Evolutionary conservation across 2,329 filamentous ascomycete genomes (phyloP), one percentile per base, ranked within the genome.

Genomic region (Neofusicoccum sp.): DNA sequence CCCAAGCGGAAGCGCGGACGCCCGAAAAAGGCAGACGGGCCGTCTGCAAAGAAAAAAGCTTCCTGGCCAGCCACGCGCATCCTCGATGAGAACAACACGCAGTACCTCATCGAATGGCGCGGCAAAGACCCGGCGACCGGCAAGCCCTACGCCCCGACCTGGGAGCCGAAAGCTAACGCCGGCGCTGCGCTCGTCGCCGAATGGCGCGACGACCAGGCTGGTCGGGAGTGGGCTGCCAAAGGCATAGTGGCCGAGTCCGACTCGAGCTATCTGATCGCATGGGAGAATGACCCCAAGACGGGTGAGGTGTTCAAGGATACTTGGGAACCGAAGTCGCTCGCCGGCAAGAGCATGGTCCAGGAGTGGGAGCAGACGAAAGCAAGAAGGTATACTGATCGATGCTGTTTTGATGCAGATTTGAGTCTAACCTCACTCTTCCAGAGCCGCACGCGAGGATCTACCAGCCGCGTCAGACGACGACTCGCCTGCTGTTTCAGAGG

Each of bases 51-150:
- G 36, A 40, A 40, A n/a, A 40, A 40, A 5, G 12, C 36, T 12
- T 1, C 4, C 4, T n/a, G 6, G 12, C 14, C 14, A 31, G 57
- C 57, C 1, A 51, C 8, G 12, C 63, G 58, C 7, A 76, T 77
- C 41, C 63, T 77, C n/a, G 62, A 67, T 36, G 73, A 75, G 47
- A 66, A 20, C n/a, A 67, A 66, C 24, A 68, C 69, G 11, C 63
- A 75, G 12, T 88, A 86, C 65, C 68, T 77, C 3, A 79, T 87
- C 58, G 79, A 85, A 66, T 87, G 85, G 85, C 79, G 76, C 48
- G 79, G 81, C 61, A 26, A 16, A 3, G 73, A 86, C 66, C 71
- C 76, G 16, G 63, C 65, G 2, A 83, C 82, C 34, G 82, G 81
- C n/a, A 68, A 79, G 63, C 63, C 64, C 1, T 86, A 80, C 67